These are phyloP conservation scores for Perkinsus marinus DNA, from an alignment of 169 alveolate species.

Conservation along the genomic window DNA sequence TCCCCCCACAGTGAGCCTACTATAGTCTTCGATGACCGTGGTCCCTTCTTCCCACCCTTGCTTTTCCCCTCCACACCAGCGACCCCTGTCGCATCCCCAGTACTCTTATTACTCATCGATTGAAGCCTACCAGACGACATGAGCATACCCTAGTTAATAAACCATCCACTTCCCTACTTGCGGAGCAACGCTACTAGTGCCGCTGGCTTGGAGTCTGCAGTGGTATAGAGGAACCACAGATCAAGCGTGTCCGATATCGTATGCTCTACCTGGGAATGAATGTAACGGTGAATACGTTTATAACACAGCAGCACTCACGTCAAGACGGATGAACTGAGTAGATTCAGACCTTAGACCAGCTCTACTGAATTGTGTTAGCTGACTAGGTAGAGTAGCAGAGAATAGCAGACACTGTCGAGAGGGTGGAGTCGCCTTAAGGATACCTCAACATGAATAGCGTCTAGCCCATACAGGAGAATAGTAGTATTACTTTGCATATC, in stretches of 20 bases:
- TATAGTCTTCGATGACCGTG: not conserved
- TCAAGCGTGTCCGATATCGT: slow-evolving; percentile 51
- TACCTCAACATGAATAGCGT: not conserved
- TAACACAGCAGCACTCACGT: too few species aligned
- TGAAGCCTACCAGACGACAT: not conserved
- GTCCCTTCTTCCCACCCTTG: not conserved
- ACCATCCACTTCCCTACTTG: not conserved
- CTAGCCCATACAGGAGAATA: not conserved
- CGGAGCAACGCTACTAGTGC: not conserved
- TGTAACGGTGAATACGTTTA: not conserved
- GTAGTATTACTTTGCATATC: slow-evolving; percentile 44
- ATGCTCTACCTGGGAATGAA: not conserved
- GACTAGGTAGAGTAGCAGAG: slow-evolving; percentile 80
- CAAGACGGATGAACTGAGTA: slow-evolving; percentile 67
- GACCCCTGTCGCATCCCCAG: not conserved
- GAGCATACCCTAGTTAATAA: not conserved
- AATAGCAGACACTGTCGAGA: slow-evolving; percentile 61
- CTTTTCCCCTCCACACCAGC: not conserved
- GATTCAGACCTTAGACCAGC: slow-evolving; percentile 59
- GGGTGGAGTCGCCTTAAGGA: slow-evolving; percentile 58
- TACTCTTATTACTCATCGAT: not conserved
- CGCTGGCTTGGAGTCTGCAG: not conserved
- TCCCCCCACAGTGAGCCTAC: not conserved
- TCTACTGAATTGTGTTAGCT: slow-evolving; percentile 61
- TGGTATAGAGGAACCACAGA: slow-evolving; percentile 32